A percentile compares a stretch with the other conserved stretches of the same genome.
These are phyloP conservation scores for Pulicaria dysenterica DNA, from an alignment of 129 eudicot species.

Conservation along the genomic window DNA sequence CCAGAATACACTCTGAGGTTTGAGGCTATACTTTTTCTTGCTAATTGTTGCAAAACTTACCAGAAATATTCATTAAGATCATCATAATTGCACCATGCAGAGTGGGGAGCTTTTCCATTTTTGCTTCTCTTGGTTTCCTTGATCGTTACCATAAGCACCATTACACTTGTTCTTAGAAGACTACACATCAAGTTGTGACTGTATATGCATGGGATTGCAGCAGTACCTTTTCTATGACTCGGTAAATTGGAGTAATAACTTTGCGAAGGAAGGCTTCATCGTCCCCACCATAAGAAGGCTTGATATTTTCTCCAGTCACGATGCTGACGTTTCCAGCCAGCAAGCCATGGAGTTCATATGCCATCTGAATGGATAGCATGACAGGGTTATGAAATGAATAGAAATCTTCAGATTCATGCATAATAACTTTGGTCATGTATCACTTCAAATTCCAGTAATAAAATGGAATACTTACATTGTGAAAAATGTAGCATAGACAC, in stretches of 20 bases:
- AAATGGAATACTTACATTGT: slow-evolving; percentile 68
- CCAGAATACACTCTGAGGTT: slow-evolving; percentile 14
- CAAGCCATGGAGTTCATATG: slow-evolving; percentile 95
- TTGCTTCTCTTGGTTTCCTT: slow-evolving; percentile 87
- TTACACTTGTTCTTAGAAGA: slow-evolving; percentile 1
- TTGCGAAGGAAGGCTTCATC: slow-evolving; percentile 94
- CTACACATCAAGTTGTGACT: not conserved
- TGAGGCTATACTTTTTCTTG: not conserved
- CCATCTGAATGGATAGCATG: slow-evolving; percentile 67
- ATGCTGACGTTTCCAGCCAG: slow-evolving; percentile 99
- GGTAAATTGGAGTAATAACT: slow-evolving; percentile 89
- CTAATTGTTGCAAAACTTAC: slow-evolving; percentile 38
- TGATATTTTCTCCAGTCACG: slow-evolving; percentile 97
- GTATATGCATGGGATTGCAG: slow-evolving; percentile 25
- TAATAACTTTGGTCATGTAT: slow-evolving; percentile 9
- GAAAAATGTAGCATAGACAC: slow-evolving; percentile 96
- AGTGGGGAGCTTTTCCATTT: slow-evolving; percentile 85
- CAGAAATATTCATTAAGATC: slow-evolving; percentile 97
- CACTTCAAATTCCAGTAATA: slow-evolving; percentile 6
- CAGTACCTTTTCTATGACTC: slow-evolving; percentile 83
- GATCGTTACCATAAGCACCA: slow-evolving; percentile 38
- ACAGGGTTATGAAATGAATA: slow-evolving; percentile 21
- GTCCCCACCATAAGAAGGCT: slow-evolving; percentile 99
- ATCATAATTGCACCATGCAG: slow-evolving; percentile 98
- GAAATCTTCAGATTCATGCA: slow-evolving; percentile 5